These are phyloP conservation scores for Cyberlindnera sargentensis DNA, from an alignment of 805 yeast genomes.

Conservation along the genomic window DNA sequence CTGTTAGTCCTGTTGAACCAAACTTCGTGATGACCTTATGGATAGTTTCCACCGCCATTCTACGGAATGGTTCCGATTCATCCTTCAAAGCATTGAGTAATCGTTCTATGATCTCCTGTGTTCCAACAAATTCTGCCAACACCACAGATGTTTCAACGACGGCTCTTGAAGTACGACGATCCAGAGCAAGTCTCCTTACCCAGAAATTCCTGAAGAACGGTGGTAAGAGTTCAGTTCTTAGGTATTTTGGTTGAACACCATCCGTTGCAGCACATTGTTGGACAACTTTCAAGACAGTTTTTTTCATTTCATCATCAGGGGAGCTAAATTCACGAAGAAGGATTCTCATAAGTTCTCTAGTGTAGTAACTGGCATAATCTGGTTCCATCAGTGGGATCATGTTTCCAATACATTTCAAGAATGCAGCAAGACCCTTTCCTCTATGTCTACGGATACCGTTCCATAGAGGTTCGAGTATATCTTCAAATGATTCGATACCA, in stretches of 20 bases:
- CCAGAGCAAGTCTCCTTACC: slow-evolving; percentile 76
- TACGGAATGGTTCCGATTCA: slow-evolving; percentile 72
- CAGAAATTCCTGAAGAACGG: slow-evolving; percentile 69
- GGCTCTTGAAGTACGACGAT: slow-evolving; percentile 44
- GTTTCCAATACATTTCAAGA: slow-evolving; percentile 69
- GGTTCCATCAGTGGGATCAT: slow-evolving; percentile 82
- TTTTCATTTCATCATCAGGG: slow-evolving; percentile 84
- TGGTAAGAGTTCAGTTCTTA: slow-evolving; percentile 45
- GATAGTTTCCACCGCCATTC: slow-evolving; percentile 70
- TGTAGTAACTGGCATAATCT: slow-evolving; percentile 72
- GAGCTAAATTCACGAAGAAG: slow-evolving; percentile 66
- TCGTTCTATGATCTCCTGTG: slow-evolving; percentile 48
- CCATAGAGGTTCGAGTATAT: slow-evolving; percentile 68
- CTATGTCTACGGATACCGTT: slow-evolving; percentile 67
- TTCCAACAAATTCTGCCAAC: slow-evolving; percentile 63
- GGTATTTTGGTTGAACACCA: slow-evolving; percentile 43
- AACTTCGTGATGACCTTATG: slow-evolving; percentile 42
- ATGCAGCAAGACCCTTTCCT: slow-evolving; percentile 72
- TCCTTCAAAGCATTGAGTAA: slow-evolving; percentile 62
- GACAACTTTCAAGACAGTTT: slow-evolving; percentile 61
- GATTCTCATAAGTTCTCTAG: slow-evolving; percentile 64
- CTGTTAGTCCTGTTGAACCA: slow-evolving; percentile 56
- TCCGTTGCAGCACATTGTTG: slow-evolving; percentile 59
- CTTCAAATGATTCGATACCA: slow-evolving; percentile 84
- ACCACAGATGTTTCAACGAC: slow-evolving; percentile 69